Conservation (phyloP, 495 filamentous ascomycete genomes). For the Aspergillus asperescens region DNA sequence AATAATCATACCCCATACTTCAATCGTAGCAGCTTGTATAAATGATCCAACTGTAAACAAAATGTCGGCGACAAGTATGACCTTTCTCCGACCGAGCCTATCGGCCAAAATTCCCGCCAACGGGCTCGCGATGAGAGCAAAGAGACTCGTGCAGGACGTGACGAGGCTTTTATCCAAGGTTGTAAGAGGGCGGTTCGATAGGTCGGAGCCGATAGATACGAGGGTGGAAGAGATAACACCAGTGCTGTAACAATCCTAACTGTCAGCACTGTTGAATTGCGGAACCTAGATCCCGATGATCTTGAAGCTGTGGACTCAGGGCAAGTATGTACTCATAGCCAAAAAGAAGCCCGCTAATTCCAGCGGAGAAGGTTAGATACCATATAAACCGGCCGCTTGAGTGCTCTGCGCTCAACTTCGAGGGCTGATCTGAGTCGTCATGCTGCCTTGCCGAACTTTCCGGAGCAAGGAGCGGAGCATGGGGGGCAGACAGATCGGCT, state of each 20-base stretch:
- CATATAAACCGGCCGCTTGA: conserved; percentile 54
- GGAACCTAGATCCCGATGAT: background rate
- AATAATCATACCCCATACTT: conserved; percentile 66
- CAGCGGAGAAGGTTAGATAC: conserved; percentile 72
- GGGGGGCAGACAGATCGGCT: conserved; percentile 18
- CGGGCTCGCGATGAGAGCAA: conserved; percentile 73
- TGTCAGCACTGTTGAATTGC: conserved; percentile 17
- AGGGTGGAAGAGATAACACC: conserved; percentile 87
- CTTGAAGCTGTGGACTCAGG: background rate
- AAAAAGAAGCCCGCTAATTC: conserved; percentile 81
- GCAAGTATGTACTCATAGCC: conserved; percentile 61
- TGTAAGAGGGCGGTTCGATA: conserved; percentile 61
- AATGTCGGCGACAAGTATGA: conserved; percentile 73
- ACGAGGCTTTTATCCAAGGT: conserved; percentile 79
- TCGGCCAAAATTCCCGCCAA: conserved; percentile 73
- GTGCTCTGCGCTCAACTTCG: conserved; percentile 10
- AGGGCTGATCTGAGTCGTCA: conserved; percentile 11
- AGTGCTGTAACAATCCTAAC: conserved; percentile 50
- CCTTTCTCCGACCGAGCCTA: conserved; percentile 61
- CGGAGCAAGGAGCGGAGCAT: conserved; percentile 31
- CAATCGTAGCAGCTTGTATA: conserved; percentile 58
- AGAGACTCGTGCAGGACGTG: conserved; percentile 74
- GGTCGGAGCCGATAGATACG: conserved; percentile 68
- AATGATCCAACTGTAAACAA: conserved; percentile 74
- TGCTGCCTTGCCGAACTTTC: conserved; percentile 10